Evolutionary conservation across 345 rosid species (phyloP).

Genomic region (Arabidopsis suecica): DNA sequence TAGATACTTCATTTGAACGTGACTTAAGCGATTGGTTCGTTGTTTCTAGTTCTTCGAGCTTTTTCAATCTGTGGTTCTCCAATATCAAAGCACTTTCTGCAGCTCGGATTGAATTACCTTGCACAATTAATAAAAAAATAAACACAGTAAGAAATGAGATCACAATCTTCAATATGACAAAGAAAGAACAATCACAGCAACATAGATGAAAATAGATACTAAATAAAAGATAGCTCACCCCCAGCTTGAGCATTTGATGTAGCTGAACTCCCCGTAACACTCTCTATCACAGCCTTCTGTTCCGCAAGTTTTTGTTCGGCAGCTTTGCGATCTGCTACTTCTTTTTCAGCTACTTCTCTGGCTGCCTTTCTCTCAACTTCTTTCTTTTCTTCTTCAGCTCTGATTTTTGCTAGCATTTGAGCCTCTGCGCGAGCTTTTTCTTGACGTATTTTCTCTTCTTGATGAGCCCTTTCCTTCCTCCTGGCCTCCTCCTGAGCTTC

Average conservation of each 20-base stretch:
- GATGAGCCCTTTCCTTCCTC: constrained; percentile 76
- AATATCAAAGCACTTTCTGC: constrained; percentile 65
- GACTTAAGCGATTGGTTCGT: constrained; percentile 52
- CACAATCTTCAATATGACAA: constrained; percentile 25
- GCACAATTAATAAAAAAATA: constrained; percentile 25
- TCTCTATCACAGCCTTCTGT: constrained; percentile 36
- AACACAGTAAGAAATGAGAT: constrained; percentile 18
- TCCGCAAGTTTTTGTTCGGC: constrained; percentile 42
- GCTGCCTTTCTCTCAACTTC: constrained; percentile 76
- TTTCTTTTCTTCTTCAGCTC: constrained; percentile 79
- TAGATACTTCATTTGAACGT: constrained; percentile 61
- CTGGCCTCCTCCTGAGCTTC: constrained; percentile 90
- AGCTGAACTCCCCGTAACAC: constrained; percentile 42
- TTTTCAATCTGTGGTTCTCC: constrained; percentile 71
- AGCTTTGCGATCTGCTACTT: constrained; percentile 52
- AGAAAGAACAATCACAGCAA: constrained; percentile 27
- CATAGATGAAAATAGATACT: constrained; percentile 14
- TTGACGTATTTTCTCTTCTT: constrained; percentile 81
- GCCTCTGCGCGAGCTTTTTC: constrained; percentile 86
- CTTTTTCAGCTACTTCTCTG: constrained; percentile 65
- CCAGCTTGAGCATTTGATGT: constrained; percentile 43
- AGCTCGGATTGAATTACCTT: constrained; percentile 66
- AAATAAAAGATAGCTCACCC: constrained; percentile 45
- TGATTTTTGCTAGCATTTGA: constrained; percentile 73
- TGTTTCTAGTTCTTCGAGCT: constrained; percentile 63